Percentiles rank a stretch among this genome's conserved stretches.
Conservation (phyloP, 2,329 filamentous ascomycete species). For the Diaporthe destruens region DNA sequence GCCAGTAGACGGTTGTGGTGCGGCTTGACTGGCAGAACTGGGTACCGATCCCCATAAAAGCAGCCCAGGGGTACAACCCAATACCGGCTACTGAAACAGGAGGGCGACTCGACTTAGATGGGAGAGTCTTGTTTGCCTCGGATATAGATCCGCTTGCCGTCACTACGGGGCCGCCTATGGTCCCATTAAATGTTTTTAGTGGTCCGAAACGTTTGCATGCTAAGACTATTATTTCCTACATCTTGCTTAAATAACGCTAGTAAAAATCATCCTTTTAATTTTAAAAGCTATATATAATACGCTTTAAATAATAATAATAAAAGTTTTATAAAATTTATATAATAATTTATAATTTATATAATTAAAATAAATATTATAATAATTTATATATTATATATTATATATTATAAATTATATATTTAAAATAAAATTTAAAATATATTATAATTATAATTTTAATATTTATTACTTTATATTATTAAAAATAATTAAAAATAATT, state of each 20-base stretch:
- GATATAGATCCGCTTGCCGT: constrained; percentile 8
- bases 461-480: too few species aligned
- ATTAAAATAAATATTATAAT: too few species aligned
- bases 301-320: too few species aligned
- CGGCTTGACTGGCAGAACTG: too few species aligned
- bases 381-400: too few species aligned
- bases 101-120: constrained; percentile 19
- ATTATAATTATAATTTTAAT: too few species aligned
- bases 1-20: neutral
- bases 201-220: neutral
- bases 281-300: neutral
- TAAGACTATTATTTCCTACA: neutral
- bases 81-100: constrained; percentile 29
- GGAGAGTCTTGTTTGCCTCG: constrained; percentile 23
- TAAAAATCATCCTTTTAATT: neutral
- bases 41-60: constrained; percentile 5
- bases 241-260: constrained; percentile 12
- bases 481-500: too few species aligned
- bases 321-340: too few species aligned
- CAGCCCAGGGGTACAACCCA: constrained; percentile 8
- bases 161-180: neutral
- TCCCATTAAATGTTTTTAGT: neutral
- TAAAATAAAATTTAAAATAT: too few species aligned
- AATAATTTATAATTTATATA: too few species aligned
- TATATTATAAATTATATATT: too few species aligned